Evolutionary conservation across 768 basidiomycete species (phyloP).

Genomic region (Chlorophyllum brunneum): DNA sequence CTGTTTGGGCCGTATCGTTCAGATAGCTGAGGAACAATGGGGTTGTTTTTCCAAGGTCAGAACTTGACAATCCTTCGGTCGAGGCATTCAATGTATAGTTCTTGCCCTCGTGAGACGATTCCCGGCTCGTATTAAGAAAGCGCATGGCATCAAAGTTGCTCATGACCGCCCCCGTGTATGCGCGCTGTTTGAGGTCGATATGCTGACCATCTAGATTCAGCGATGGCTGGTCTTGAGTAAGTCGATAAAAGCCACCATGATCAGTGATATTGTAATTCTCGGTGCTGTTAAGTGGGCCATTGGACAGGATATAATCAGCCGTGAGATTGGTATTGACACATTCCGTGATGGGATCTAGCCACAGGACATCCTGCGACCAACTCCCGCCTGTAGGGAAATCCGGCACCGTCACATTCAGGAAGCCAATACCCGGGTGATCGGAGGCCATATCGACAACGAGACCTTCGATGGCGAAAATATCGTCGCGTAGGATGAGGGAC

Average conservation of each 20-base stretch:
- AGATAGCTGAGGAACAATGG: not conserved
- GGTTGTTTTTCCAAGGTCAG: not conserved
- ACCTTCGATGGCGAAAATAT: slow-evolving; percentile 17
- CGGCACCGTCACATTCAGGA: slow-evolving; percentile 3
- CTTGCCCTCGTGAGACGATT: not conserved
- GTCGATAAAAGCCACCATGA: slow-evolving; percentile 16
- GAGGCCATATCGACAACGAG: slow-evolving; percentile 16
- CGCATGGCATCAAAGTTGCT: not conserved
- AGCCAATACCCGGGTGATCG: slow-evolving; percentile 12
- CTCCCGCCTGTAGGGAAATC: slow-evolving; percentile 3
- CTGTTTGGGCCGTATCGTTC: not conserved
- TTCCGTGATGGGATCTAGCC: slow-evolving; percentile 20
- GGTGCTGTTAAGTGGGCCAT: not conserved
- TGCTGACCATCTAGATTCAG: slow-evolving; percentile 1
- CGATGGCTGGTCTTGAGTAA: slow-evolving; percentile 12
- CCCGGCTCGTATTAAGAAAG: not conserved
- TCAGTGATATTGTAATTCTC: slow-evolving; percentile 15
- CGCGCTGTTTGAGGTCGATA: not conserved
- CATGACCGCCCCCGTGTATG: not conserved
- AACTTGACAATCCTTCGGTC: not conserved
- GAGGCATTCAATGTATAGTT: not conserved
- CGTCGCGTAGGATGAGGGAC: slow-evolving; percentile 15
- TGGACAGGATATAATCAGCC: slow-evolving; percentile 13
- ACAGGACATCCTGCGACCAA: slow-evolving; percentile 21
- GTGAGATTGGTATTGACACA: slow-evolving; percentile 23